Base-by-base conservation (phyloP, 345 rosid species). In the Gossypium thurberi region DNA sequence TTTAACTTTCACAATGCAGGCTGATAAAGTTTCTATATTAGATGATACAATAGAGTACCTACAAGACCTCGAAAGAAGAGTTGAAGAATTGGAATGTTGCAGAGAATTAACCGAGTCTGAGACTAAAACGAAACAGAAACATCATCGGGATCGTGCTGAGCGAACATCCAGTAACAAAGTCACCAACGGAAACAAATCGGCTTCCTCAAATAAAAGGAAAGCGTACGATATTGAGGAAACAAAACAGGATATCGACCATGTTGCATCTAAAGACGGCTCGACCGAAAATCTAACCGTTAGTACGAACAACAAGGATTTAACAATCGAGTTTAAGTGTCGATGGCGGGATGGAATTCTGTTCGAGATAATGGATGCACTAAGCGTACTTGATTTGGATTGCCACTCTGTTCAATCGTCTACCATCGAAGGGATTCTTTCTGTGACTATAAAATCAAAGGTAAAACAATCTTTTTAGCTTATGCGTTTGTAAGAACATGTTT, bases 331-430 rank as follows among this genome's bases (percentile, higher is more conserved):
- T 42, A 83, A 79, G 72, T 88, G 98, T 81, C 78, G 77, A 20
- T 92, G 90, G 94, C 89, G 84, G 81, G 99, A 95, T 58, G 94
- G 97, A 52, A 52, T 91, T 66, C 74, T 95, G 81, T 84, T 95
- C 2, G 96, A 88, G 83, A 86, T 92, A 59, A 82, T 95, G 85
- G 96, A 91, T 81, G 92, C 81, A 43, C 70, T 82, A 44, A 84
- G 86, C 85, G 77, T 74, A 78, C 87, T 89, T 65, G 81, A 78
- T 65, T 74, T 96, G 72, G 97, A 96, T 85, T 91, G 91, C 44
- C 89, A 88, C 74, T 84, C 96, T 0, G 87, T 96, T 50, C 91
- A 88, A 51, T 96, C 99, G 4, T 84, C 91, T 8, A 88, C 85
- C 44, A 70, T 60, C 1, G 87, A 90, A 10, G 96, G 93, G 48